Evolutionary conservation across 2,329 filamentous ascomycete species (phyloP).

Genomic region (Scedosporium dehoogii): DNA sequence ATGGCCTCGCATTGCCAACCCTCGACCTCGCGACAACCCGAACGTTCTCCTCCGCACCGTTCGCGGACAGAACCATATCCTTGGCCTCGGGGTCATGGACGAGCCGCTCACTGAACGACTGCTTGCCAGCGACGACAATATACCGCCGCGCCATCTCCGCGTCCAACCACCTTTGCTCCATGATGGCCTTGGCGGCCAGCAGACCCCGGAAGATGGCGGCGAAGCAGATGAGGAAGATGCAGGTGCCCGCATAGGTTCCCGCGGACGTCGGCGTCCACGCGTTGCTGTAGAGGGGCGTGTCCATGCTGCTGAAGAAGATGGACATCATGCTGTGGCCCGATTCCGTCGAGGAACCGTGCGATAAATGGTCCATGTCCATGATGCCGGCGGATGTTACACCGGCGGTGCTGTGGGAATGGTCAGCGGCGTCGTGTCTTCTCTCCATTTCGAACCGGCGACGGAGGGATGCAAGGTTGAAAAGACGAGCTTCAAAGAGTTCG

Average conservation of each 20-base stretch:
- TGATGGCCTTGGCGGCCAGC: constrained; percentile 59
- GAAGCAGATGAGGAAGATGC: constrained; percentile 80
- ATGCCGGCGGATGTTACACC: background rate
- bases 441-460: background rate
- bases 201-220: constrained; percentile 60
- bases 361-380: constrained; percentile 1
- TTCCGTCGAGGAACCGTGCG: constrained; percentile 6
- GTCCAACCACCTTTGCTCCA: constrained; percentile 56
- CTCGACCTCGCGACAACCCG: constrained; percentile 54
- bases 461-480: background rate
- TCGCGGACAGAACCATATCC: constrained; percentile 57
- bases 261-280: constrained; percentile 63
- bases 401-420: background rate
- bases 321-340: constrained; percentile 28
- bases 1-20: constrained; percentile 49
- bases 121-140: constrained; percentile 59
- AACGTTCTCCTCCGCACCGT: constrained; percentile 74
- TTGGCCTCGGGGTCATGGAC: constrained; percentile 52
- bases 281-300: constrained; percentile 46
- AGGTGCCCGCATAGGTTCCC: constrained; percentile 76
- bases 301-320: constrained; percentile 49
- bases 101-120: constrained; percentile 47
- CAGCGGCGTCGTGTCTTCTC: constrained; percentile 8
- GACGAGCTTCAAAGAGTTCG: background rate
- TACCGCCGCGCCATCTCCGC: constrained; percentile 66